phyloP scores from a whole-genome alignment of 1,284 basidiomycete genomes.

The Spongiforma sp. region DNA sequence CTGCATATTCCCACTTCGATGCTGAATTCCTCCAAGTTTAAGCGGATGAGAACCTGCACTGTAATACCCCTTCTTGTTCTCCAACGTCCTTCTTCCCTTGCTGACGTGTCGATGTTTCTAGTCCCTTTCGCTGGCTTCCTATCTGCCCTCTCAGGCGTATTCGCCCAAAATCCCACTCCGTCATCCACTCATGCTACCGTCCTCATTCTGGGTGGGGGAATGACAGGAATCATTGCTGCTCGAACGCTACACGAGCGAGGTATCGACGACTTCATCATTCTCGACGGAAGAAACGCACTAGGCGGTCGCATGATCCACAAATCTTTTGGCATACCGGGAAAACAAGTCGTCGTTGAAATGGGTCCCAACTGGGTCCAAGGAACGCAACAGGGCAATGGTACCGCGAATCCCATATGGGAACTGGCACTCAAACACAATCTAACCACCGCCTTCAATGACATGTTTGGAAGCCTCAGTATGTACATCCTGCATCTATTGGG shows the following conservation, averaged over 20 bases:
- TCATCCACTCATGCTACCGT: conserved; percentile 37
- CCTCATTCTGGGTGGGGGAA: conserved; percentile 68
- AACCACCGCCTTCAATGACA: conserved; percentile 50
- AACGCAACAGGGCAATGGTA: conserved; percentile 54
- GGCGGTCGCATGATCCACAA: conserved; percentile 64
- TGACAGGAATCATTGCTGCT: conserved; percentile 69
- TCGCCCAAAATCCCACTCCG: not conserved
- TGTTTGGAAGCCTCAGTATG: conserved; percentile 56
- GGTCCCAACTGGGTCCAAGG: conserved; percentile 80
- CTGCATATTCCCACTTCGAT: too few relatives aligned
- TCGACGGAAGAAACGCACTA: conserved; percentile 65
- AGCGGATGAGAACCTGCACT: too few relatives aligned
- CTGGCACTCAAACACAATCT: conserved; percentile 64
- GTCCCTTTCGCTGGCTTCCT: not conserved
- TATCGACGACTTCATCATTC: conserved; percentile 61
- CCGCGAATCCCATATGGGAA: conserved; percentile 62
- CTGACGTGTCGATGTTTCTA: too few relatives aligned
- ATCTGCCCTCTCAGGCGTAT: not conserved
- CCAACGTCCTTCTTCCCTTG: too few relatives aligned
- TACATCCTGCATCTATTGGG: conserved; percentile 7
- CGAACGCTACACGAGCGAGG: conserved; percentile 61
- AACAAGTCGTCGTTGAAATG: conserved; percentile 55
- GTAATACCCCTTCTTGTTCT: too few relatives aligned
- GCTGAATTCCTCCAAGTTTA: too few relatives aligned
- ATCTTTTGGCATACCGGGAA: conserved; percentile 45